Evolutionary conservation across 768 basidiomycete species (phyloP).

Genomic region (Tulasnella sp.): DNA sequence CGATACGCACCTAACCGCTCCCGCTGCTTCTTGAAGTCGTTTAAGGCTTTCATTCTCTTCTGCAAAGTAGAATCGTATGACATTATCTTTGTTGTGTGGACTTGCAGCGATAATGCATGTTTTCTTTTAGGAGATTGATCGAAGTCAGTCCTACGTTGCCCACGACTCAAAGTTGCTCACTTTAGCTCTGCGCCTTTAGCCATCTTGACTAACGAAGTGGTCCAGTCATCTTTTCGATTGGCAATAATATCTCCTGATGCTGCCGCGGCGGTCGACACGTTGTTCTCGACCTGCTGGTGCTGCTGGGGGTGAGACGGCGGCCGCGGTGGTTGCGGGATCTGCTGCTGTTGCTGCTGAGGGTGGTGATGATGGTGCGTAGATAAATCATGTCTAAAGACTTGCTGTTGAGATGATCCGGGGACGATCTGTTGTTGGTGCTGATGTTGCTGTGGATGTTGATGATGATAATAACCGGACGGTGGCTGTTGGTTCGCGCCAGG

Average conservation of each 20-base stretch:
- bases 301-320: neutral
- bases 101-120: constrained; percentile 69
- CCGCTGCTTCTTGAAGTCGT: constrained; percentile 74
- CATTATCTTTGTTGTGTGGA: constrained; percentile 79
- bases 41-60: constrained; percentile 63
- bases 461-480: neutral
- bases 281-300: constrained; percentile 5
- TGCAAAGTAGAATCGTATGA: constrained; percentile 73
- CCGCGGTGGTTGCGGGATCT: constrained; percentile 21
- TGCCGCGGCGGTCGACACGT: constrained; percentile 3
- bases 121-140: constrained; percentile 36
- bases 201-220: constrained; percentile 71
- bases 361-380: neutral
- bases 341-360: constrained; percentile 20
- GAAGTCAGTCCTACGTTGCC: neutral
- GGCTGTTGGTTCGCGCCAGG: neutral
- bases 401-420: neutral
- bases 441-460: neutral
- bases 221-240: constrained; percentile 61
- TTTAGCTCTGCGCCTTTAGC: constrained; percentile 83
- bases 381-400: neutral
- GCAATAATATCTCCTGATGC: constrained; percentile 38
- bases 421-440: neutral
- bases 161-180: constrained; percentile 27
- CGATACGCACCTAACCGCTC: constrained; percentile 47